Base-by-base conservation (phyloP, 352 stramenopile species). In the Elongisporangium anandrum region DNA sequence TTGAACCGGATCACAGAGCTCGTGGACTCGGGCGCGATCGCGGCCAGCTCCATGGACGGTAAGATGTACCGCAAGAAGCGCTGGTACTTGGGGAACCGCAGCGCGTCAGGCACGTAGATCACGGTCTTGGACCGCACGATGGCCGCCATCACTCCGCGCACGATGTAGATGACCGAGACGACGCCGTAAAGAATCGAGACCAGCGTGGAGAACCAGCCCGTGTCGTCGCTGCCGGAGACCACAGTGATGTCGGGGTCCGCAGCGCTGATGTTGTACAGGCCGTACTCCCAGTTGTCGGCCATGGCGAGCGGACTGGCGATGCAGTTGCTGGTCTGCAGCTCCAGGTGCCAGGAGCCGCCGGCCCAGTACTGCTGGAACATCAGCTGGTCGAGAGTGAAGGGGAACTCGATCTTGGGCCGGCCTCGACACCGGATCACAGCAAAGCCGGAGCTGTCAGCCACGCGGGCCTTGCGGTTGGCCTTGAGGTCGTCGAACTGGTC, bases 21-120 rank as follows among this genome's bases (percentile, higher is more conserved):
- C 20, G 59, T 53, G 10, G 52, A 52, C 1, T 45, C 41, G 3
- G 21, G n/a, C 16, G 16, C 16, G 23, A 54, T 50, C 13, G 45
- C 52, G 2, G 34, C 52, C 17, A 64, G 16, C 13, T 39, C 41
- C 52, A 59, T 64, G 15, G 45, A 81, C 13, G 76, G 77, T 8
- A 84, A 19, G 7, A 87, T 21, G 47, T 81, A 87, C 23, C 61
- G 61, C 21, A 86, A n/a, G 16, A 65, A 61, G 23, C 60, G 50
- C 5, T 61, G 55, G 4, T 72, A 52, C 5, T 70, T 64, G 12
- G 52, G 55, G 41, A 60, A 60, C 13, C 41, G 41, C 9, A 29
- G 7, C 7, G 16, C 20, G 39, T 53, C 53, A 5, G 66, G 63
- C 15, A 73, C 21, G 34, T 73, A 70, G 3, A 24, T 1, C 2